Evolutionary conservation across 2,329 filamentous ascomycete species (phyloP).

Genomic region (Fusarium algeriense): DNA sequence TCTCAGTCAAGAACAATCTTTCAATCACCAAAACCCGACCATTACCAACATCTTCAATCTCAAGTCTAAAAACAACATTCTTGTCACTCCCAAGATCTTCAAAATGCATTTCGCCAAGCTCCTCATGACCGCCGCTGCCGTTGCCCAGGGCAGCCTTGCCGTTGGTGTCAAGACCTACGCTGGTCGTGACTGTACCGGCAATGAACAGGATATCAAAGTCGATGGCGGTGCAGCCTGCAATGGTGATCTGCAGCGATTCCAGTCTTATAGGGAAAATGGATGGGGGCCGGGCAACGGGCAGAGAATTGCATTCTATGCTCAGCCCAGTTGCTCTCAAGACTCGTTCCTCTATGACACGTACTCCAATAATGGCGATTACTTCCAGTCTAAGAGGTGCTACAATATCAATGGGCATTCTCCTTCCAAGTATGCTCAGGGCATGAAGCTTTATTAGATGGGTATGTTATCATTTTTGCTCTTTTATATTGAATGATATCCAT

Average conservation of each 20-base stretch:
- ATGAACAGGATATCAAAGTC: background rate
- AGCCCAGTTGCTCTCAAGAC: background rate
- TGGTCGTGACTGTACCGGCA: background rate
- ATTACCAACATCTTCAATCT: background rate
- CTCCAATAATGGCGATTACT: background rate
- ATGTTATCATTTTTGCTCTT: background rate
- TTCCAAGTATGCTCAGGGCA: background rate
- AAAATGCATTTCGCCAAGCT: background rate
- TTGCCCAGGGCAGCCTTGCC: background rate
- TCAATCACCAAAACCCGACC: background rate
- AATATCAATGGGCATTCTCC: background rate
- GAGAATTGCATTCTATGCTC: background rate
- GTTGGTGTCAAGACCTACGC: background rate
- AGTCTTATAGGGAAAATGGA: background rate
- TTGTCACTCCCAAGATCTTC: background rate
- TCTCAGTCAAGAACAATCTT: background rate
- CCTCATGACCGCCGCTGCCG: background rate
- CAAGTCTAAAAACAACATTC: background rate
- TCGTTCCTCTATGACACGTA: background rate
- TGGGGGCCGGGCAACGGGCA: background rate
- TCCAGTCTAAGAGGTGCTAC: background rate
- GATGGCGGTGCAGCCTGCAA: background rate
- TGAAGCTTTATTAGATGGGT: background rate
- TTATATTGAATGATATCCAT: too few relatives aligned
- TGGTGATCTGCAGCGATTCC: background rate